Percentiles rank a stretch among this genome's conserved stretches.
Evolutionary conservation across 768 basidiomycete genomes (phyloP).

Genomic region (Tricholomella constricta): DNA sequence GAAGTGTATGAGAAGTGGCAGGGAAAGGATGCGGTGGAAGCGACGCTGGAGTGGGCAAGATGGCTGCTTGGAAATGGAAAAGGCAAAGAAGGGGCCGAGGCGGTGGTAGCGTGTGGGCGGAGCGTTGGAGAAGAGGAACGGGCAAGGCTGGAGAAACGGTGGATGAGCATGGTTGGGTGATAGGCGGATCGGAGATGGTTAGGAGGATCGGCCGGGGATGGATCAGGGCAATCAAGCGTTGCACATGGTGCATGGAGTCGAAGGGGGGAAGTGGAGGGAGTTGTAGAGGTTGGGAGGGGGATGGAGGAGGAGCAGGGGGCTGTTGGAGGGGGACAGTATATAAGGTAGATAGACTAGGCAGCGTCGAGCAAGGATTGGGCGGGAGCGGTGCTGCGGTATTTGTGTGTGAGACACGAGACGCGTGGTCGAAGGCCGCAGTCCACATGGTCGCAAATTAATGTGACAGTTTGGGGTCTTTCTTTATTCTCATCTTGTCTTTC

Average conservation of each 20-base stretch:
- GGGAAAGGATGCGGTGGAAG: conserved; percentile 34
- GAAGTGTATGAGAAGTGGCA: conserved; percentile 48
- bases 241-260: not conserved
- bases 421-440: conserved; percentile 6
- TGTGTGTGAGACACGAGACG: conserved; percentile 2
- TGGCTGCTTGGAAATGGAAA: conserved; percentile 46
- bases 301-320: not conserved
- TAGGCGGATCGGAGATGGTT: not conserved
- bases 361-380: not conserved
- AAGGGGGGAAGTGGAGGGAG: not conserved
- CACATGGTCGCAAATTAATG: conserved; percentile 19
- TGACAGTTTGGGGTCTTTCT: conserved; percentile 20
- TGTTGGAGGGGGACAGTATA: too few species aligned
- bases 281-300: not conserved
- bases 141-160: conserved; percentile 31
- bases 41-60: conserved; percentile 44
- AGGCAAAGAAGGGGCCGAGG: conserved; percentile 41
- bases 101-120: conserved; percentile 24
- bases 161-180: conserved; percentile 1
- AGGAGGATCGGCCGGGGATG: not conserved
- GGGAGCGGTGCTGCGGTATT: not conserved
- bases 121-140: conserved; percentile 24
- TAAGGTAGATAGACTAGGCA: not conserved
- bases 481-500: conserved; percentile 24
- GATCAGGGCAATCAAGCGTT: conserved; percentile 10